phyloP scores from a whole-genome alignment of 2,329 filamentous ascomycete genomes.

The Cryphonectria parasitica region DNA sequence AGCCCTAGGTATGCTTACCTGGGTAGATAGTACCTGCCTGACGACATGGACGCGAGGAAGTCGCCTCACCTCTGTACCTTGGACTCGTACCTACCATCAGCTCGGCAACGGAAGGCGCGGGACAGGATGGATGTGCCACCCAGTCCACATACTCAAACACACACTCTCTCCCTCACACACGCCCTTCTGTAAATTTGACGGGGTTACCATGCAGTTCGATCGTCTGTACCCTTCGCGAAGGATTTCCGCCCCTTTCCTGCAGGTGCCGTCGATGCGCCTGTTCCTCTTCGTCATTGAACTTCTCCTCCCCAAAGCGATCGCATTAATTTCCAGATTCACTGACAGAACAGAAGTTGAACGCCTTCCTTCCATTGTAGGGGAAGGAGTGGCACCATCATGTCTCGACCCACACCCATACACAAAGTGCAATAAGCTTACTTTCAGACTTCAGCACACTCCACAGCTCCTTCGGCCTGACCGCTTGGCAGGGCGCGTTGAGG shows the following conservation, averaged over 20 bases:
- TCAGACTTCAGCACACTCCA: not conserved
- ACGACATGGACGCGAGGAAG: not conserved
- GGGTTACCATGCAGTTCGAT: not conserved
- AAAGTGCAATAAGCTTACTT: constrained; percentile 7
- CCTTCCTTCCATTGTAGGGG: not conserved
- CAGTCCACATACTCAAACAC: not conserved
- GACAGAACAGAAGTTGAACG: not conserved
- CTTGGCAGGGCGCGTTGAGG: constrained; percentile 2
- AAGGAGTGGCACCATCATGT: not conserved
- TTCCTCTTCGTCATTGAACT: not conserved
- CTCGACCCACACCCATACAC: not conserved
- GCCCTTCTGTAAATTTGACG: not conserved
- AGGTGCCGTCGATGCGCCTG: not conserved
- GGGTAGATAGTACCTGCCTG: not conserved
- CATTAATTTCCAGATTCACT: not conserved
- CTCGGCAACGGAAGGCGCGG: constrained; percentile 17
- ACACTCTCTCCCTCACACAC: not conserved
- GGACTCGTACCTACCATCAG: constrained; percentile 14
- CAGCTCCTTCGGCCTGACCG: not conserved
- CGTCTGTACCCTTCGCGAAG: not conserved
- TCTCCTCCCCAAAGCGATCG: not conserved
- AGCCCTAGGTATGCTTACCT: not conserved
- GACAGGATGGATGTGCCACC: not conserved
- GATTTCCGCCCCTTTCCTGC: not conserved
- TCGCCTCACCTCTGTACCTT: constrained; percentile 18